These are phyloP conservation scores for Eucalyptus urophylla DNA, from an alignment of 345 rosid species.

Conservation along the genomic window DNA sequence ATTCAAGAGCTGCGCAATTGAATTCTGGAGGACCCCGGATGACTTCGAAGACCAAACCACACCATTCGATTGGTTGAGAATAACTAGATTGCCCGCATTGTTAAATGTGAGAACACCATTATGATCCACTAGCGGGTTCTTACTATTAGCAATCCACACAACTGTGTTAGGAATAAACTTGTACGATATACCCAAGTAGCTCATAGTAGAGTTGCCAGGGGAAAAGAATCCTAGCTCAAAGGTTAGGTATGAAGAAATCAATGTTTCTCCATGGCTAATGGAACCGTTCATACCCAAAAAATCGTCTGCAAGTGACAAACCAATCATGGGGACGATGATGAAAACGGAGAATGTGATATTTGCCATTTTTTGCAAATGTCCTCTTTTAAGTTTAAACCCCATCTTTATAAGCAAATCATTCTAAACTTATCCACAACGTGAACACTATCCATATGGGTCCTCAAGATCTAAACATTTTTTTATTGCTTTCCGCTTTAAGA, in stretches of 20 bases:
- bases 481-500: not conserved
- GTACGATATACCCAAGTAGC: conserved; percentile 27
- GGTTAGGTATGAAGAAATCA: not conserved
- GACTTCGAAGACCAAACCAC: conserved; percentile 7
- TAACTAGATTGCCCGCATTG: not conserved
- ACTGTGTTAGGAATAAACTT: not conserved
- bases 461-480: not conserved
- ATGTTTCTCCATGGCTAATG: not conserved
- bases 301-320: not conserved
- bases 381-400: no score
- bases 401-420: no score
- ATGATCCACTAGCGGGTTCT: not conserved
- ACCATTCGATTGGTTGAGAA: not conserved
- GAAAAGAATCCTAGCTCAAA: conserved; percentile 12
- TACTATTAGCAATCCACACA: conserved; percentile 35
- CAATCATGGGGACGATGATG: not conserved
- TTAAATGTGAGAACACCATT: conserved; percentile 3
- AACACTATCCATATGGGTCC: not conserved
- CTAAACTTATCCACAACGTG: not conserved
- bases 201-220: not conserved
- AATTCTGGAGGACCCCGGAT: not conserved
- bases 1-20: conserved; percentile 9
- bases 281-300: not conserved
- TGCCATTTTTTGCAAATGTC: not conserved
- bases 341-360: not conserved